Conservation (phyloP, 108 stramenopile species). For the Nitzschia inconspicua region DNA sequence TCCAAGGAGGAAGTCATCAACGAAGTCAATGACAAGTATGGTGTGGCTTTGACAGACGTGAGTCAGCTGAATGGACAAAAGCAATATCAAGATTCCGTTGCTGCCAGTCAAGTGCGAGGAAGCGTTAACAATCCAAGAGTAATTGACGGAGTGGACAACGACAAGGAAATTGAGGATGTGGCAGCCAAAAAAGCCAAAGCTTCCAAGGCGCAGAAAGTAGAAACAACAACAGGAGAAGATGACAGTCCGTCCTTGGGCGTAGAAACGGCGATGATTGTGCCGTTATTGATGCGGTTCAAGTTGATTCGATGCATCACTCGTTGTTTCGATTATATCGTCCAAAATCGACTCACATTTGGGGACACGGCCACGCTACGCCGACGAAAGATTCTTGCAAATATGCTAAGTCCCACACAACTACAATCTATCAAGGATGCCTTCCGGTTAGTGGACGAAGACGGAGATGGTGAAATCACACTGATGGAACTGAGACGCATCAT, state of each 20-base stretch:
- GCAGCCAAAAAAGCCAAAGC: too few relatives aligned
- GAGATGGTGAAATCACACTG: conserved; percentile 58
- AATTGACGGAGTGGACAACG: conserved; percentile 71
- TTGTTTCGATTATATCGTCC: conserved; percentile 80
- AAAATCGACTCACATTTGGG: conserved; percentile 59
- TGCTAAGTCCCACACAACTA: conserved; percentile 55
- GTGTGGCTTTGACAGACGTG: conserved; percentile 51
- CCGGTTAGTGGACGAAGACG: conserved; percentile 54
- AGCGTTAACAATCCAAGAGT: conserved; percentile 41
- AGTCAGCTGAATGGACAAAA: conserved; percentile 36
- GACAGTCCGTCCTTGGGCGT: conserved; percentile 1
- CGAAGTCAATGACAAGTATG: conserved; percentile 71
- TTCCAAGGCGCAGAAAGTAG: background rate
- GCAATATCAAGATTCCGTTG: conserved; percentile 42
- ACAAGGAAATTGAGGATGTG: conserved; percentile 35
- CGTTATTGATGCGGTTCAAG: conserved; percentile 55
- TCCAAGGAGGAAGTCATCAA: conserved; percentile 37
- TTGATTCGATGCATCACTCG: conserved; percentile 65
- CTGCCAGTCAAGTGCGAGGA: conserved; percentile 51
- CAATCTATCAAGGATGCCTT: conserved; percentile 70
- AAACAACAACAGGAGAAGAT: background rate
- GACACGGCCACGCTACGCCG: conserved; percentile 55
- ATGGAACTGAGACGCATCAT: conserved; percentile 67
- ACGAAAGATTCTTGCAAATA: conserved; percentile 57
- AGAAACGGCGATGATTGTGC: conserved; percentile 29